Evolutionary conservation across 495 filamentous ascomycete species (phyloP), one percentile per base, ranked within the genome.

Genomic region (Annulohypoxylon maeteangense): DNA sequence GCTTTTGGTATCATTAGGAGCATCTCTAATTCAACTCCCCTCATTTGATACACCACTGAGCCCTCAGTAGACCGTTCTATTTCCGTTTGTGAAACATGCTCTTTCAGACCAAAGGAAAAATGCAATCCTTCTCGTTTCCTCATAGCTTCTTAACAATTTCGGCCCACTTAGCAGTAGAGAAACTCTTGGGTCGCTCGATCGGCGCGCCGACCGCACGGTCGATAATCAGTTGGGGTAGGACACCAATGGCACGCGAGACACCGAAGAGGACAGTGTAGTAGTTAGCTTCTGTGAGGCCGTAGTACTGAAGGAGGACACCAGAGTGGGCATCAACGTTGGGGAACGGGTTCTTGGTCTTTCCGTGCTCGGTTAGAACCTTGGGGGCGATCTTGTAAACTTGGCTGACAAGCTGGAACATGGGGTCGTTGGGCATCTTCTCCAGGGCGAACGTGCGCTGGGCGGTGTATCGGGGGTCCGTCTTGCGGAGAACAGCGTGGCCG

Each of bases 261-360:
- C 95, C 95, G 83, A 99, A 99, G 76, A 98, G 91, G 60, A 99
- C 95, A 65, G 95, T 99, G 90, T 99, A 99, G 90, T 95, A 99
- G 90, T 90, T 98, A 81, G 95, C 91, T 87, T 99, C 95, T 67
- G 92, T 98, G 81, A 99, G 86, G 75, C 95, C 95, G 83, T 99
- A 99, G 89, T 99, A 97, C 86, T 99, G 96, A 61, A 99, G 92
- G 71, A 99, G 93, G 72, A 98, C 95, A 87, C 95, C 95, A 42
- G 93, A 97, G 91, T 99, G 95, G 67, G 83, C 83, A 66, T 82
- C 81, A 59, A 85, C 79, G 75, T 81, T 81, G 68, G 75, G 75
- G 74, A 59, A 81, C 48, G 81, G 75, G 90, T 96, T 95, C 91
- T 96, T 96, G 83, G 93, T 97, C 92, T 99, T 99, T 83, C 95